phyloP scores from a whole-genome alignment of 164 flowering plant species.

The Taxillus chinensis region DNA sequence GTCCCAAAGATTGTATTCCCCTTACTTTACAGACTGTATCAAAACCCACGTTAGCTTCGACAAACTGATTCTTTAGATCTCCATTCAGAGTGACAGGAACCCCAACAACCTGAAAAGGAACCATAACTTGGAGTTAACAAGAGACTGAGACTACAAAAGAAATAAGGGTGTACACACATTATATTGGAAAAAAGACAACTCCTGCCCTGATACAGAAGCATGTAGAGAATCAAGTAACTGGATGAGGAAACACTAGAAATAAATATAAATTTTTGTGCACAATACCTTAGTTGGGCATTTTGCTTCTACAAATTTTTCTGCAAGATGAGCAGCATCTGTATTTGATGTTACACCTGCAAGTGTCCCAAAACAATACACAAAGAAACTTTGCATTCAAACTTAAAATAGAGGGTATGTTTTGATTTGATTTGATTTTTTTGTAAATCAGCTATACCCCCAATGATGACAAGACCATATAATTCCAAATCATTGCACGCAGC shows the following conservation, averaged over 20 bases:
- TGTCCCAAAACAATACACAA: constrained; percentile 1
- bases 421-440: background rate
- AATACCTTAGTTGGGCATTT: constrained; percentile 84
- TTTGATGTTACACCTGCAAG: constrained; percentile 90
- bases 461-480: constrained; percentile 85
- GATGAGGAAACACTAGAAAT: too few relatives aligned
- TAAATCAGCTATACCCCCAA: constrained; percentile 61
- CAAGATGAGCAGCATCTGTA: constrained; percentile 98
- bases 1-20: background rate
- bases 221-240: too few relatives aligned
- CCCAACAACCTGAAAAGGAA: constrained; percentile 76
- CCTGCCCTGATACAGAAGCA: too few relatives aligned
- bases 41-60: constrained; percentile 94
- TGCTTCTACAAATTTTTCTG: constrained; percentile 92
- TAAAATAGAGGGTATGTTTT: too few relatives aligned
- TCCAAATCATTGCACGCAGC: constrained; percentile 73
- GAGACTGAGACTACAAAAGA: background rate
- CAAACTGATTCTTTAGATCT: constrained; percentile 94
- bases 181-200: too few relatives aligned
- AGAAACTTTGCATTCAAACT: background rate
- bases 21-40: constrained; percentile 96
- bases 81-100: constrained; percentile 97
- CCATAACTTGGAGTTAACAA: background rate
- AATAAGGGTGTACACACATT: too few relatives aligned
- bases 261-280: background rate